Evolutionary conservation across 441 rosid species (phyloP), one percentile per base, ranked within the genome.

Genomic region (Metrosideros polymorpha): DNA sequence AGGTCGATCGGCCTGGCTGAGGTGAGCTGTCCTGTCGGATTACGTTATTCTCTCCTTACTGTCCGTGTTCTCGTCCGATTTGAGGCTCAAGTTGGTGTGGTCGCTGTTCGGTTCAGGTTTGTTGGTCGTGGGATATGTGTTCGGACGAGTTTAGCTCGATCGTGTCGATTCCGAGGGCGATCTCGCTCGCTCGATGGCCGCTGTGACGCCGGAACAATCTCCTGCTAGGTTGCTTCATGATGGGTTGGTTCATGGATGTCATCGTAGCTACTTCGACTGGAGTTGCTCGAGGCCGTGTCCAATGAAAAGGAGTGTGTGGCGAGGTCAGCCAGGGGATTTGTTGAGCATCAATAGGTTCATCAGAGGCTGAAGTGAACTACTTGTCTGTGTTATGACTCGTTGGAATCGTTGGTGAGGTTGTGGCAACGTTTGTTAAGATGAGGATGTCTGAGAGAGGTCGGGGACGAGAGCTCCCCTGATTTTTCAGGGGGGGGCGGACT

Each of bases 401-500:
- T 32, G n/a, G 47, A 71, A 35, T 66, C 47, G 47, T 35, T 39
- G 79, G n/a, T 25, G 79, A 22, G 47, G 47, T 39, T 35, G 47
- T 22, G 79, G 17, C 4, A 42, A 71, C 39, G 79, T 24, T 35
- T 22, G 45, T 66, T 35, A 12, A 66, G 47, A 35, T 8, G 79
- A 6, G 79, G 79, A 66, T 66, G 47, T 66, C 19, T 35, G 79
- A 66, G 47, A 66, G 47, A 66, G 47, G 47, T 66, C 79, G 7
- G 87, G 94, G 93, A 92, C 90, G 25, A 91, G 79, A 35, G 45
- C 79, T 35, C 15, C 47, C 47, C 92, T 90, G 90, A 85, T 9
- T 9, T 24, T 35, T 29, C 18, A 25, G 13, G 71, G 88, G 54
- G 32, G 71, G 10, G n/a, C n/a, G n/a, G 1, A 39, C 88, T 35